Evolutionary conservation across 352 stramenopile genomes (phyloP).

Genomic region (Globisporangium viniferum): DNA sequence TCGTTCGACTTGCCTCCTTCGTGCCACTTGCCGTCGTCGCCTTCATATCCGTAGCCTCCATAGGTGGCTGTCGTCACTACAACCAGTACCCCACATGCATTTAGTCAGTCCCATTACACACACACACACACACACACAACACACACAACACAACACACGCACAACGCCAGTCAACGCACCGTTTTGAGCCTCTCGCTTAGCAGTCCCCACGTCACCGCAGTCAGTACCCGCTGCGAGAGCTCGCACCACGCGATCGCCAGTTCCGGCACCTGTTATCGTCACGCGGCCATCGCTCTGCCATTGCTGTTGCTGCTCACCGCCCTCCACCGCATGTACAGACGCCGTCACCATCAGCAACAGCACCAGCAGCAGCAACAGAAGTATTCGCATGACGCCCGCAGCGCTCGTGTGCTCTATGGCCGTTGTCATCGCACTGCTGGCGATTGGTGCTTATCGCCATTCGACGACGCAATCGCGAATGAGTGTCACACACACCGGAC

Average conservation of each 20-base stretch:
- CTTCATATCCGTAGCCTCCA: conserved; percentile 14
- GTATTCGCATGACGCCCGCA: not conserved
- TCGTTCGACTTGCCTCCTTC: conserved; percentile 17
- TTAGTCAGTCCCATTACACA: not conserved
- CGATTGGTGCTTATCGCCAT: not conserved
- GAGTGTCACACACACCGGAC: conserved; percentile 4
- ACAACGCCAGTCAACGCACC: not conserved
- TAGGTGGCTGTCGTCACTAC: conserved; percentile 5
- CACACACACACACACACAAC: not conserved
- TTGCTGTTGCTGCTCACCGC: not conserved
- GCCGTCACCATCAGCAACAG: not conserved
- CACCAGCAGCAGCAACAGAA: not conserved
- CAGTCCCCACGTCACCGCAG: not conserved
- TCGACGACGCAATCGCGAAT: conserved; percentile 3
- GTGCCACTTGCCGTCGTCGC: conserved; percentile 14
- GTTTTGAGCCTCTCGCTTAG: not conserved
- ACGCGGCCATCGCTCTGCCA: not conserved
- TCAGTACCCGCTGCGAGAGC: not conserved
- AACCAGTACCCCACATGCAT: not conserved
- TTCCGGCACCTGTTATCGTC: not conserved
- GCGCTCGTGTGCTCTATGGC: no score
- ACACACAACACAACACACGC: not conserved
- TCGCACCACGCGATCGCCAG: not conserved
- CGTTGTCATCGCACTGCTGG: not conserved
- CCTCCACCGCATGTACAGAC: not conserved